These are phyloP conservation scores for Austroboletus novae-zelandiae DNA, from an alignment of 1,284 basidiomycete genomes.

Conservation along the genomic window DNA sequence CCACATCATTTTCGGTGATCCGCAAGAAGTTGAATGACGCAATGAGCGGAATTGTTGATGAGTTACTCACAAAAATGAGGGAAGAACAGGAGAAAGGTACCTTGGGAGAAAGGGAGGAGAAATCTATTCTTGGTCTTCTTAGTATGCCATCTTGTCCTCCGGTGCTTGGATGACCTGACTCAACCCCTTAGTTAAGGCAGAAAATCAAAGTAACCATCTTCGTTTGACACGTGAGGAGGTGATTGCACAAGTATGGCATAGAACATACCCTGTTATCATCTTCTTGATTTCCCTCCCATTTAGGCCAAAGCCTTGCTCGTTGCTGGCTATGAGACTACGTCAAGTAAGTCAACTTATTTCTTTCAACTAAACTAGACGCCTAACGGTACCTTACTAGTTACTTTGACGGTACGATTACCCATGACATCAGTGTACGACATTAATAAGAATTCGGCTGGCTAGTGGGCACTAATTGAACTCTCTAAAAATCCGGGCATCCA, in stretches of 20 bases:
- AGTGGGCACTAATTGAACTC: conserved; percentile 36
- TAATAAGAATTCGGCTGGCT: not conserved
- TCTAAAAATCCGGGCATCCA: conserved; percentile 21
- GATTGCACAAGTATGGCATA: conserved; percentile 14
- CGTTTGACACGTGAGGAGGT: conserved; percentile 23
- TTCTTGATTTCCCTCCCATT: not conserved
- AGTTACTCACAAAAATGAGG: conserved; percentile 43
- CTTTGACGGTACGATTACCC: conserved; percentile 17
- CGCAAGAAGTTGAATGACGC: conserved; percentile 37
- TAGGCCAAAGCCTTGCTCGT: conserved; percentile 29
- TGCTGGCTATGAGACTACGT: conserved; percentile 33
- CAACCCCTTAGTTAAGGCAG: conserved; percentile 16
- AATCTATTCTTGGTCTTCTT: conserved; percentile 44
- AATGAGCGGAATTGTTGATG: conserved; percentile 46
- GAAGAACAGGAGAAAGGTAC: conserved; percentile 38
- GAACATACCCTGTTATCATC: not conserved
- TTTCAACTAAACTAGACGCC: not conserved
- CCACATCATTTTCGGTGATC: conserved; percentile 38
- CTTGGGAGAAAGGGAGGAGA: conserved; percentile 36
- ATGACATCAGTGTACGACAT: not conserved
- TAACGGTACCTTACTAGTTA: conserved; percentile 11
- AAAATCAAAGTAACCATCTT: conserved; percentile 5
- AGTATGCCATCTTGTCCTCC: conserved; percentile 3
- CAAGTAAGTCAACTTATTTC: conserved; percentile 15
- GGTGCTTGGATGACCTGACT: not conserved